Base-by-base conservation (phyloP, 1,139 yeast species). In the Kodamaea fungicola region DNA sequence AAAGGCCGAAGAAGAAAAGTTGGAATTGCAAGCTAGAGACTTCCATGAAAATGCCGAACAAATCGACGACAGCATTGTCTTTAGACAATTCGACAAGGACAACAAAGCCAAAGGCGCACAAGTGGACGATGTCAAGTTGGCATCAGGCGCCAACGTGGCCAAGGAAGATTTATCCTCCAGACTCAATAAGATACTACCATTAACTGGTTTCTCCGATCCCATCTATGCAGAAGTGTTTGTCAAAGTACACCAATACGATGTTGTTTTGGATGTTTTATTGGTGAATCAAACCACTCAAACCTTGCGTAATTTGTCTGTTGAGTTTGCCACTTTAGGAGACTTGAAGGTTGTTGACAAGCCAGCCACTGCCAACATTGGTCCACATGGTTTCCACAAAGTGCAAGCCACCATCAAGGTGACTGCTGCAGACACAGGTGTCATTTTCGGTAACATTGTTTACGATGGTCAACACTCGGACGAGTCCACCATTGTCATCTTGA, bases 191-290 rank as follows among this genome's bases (percentile, higher is more conserved):
- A 87, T 94, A 52, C 82, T 89, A 39, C 97, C 88, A 60, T 77
- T 94, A 48, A 92, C 98, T 23, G 99, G 99, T 27, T 94, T 89
- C 63, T 86, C 96, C 1, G 99, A 94, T 59, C 96, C 98, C 19
- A 95, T 94, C 29, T 94, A 94, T 57, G 97, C 96, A 4, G 99
- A 94, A 64, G 98, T 97, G 0, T 87, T 84, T 55, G 87, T 94
- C 49, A 87, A 87, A 49, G 94, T 89, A 16, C 96, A 92, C 53
- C 98, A 94, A 63, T 92, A 85, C 60, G 98, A 94, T 61, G 95
- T 94, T 51, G 92, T 89, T 0, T 74, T 94, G 54, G 98, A 94
- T 54, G 97, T 94, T 21, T 70, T 94, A 57, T 71, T 94, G 49
- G 97, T 94, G 35, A 94, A 94, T 60, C 99, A 94, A 67, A 92